These are phyloP conservation scores for Ramaria rubella DNA, from an alignment of 768 basidiomycete species.

Conservation along the genomic window DNA sequence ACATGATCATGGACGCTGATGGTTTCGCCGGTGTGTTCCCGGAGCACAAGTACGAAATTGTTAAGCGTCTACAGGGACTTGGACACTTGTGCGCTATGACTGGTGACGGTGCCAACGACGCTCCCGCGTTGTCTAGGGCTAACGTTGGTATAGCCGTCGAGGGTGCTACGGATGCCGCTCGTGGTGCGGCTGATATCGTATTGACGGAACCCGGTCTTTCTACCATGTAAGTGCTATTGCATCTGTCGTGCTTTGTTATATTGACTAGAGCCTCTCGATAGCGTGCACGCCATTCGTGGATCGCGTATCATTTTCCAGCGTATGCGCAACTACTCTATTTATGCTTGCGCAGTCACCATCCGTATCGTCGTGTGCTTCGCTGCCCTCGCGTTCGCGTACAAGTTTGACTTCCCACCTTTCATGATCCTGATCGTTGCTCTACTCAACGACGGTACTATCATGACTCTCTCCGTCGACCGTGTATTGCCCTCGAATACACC, in stretches of 20 bases:
- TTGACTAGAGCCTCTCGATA: background rate
- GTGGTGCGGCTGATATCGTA: conserved; percentile 97
- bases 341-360: conserved; percentile 92
- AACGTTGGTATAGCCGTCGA: conserved; percentile 99
- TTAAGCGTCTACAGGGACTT: conserved; percentile 94
- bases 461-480: conserved; percentile 95
- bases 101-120: conserved; percentile 99
- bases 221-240: conserved; percentile 49
- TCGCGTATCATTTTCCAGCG: conserved; percentile 99
- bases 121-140: conserved; percentile 94
- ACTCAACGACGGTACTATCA: conserved; percentile 97
- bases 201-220: conserved; percentile 97
- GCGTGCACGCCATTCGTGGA: conserved; percentile 93
- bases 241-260: background rate
- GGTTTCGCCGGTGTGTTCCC: conserved; percentile 99
- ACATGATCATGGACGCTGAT: conserved; percentile 99
- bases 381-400: conserved; percentile 91
- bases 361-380: conserved; percentile 98
- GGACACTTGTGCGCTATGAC: conserved; percentile 98
- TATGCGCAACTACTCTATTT: conserved; percentile 99
- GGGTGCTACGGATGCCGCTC: conserved; percentile 97
- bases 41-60: conserved; percentile 99
- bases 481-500: conserved; percentile 90
- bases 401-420: conserved; percentile 99
- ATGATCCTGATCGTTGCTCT: conserved; percentile 98